Base-by-base conservation (phyloP, 305 asterid species). In the Solanum hybrid region DNA sequence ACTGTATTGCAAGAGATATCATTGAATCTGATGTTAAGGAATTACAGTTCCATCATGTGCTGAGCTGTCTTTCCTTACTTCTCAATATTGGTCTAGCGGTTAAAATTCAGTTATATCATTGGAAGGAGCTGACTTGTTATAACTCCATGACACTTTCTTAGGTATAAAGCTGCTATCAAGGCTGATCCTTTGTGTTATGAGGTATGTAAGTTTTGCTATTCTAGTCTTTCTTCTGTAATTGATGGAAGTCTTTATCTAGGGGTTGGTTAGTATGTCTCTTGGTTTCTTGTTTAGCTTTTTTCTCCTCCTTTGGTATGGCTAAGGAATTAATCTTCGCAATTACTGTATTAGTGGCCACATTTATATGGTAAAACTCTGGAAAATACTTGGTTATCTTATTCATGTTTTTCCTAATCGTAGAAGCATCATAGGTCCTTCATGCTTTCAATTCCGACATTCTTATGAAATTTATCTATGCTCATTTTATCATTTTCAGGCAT, bases 181-280 rank as follows among this genome's bases (percentile, higher is more conserved):
- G 99, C 98, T 87, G 99, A 98, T 96, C 99, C 99, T 89, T 91
- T 98, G 71, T 98, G 99, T 91, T 98, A 98, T 85, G 99, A 98
- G 99, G 99, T 98, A 93, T 78, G 91, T 38, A 19, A 80, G 42
- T 88, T 87, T 32, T 14, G 64, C 81, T 86, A 36, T 84, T 27
- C 80, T 88, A 76, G 31, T 40, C 32, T 4, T 34, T 26, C 88
- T 85, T 60, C 56, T 85, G 32, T 60, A 85, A 60, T 60, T 85
- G 34, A 60, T 64, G 78, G 45, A 85, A 85, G 56, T 85, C 14
- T 56, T 22, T 85, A 38, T 85, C 22, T 56, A 56, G 88, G 22
- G 75, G 42, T 84, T 84, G 75, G 31, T 51, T 12, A 56, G 34
- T 24, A 22, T 85, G 51, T 85, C 73, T 85, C 88, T 60, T 85